Conservation (phyloP, 805 yeast species). For the Kodamaea sagamina region DNA sequence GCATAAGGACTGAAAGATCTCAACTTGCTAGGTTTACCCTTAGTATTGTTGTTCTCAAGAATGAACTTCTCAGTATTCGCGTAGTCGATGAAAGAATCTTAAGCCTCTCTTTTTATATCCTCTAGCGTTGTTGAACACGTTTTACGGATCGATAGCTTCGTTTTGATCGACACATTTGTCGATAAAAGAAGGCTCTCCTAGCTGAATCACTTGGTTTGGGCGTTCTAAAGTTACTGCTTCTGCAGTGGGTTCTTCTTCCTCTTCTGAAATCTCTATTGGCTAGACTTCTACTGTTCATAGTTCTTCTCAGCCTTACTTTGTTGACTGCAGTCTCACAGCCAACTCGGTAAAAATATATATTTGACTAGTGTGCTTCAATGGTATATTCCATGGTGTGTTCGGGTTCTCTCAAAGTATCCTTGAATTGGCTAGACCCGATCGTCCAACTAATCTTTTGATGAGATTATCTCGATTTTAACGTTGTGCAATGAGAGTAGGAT, state of each 20-base stretch:
- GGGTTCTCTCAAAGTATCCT: background rate
- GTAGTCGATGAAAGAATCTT: conserved; percentile 45
- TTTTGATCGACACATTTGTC: conserved; percentile 6
- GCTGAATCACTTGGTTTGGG: background rate
- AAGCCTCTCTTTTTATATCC: conserved; percentile 11
- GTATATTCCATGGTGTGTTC: conserved; percentile 20
- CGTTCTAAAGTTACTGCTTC: conserved; percentile 2
- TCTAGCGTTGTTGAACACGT: conserved; percentile 13
- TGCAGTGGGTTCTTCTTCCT: conserved; percentile 6
- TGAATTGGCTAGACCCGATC: background rate
- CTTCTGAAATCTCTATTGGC: conserved; percentile 13
- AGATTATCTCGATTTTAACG: conserved; percentile 16
- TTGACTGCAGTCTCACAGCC: conserved; percentile 16
- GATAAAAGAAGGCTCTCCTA: background rate
- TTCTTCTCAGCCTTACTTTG: conserved; percentile 17
- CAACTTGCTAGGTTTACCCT: conserved; percentile 34
- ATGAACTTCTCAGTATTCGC: conserved; percentile 45
- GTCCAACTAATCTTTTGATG: conserved; percentile 6
- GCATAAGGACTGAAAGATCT: conserved; percentile 62
- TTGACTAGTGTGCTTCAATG: conserved; percentile 11
- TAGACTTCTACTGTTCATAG: conserved; percentile 13
- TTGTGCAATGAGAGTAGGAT: conserved; percentile 14
- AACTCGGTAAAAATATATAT: conserved; percentile 21
- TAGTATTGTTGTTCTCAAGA: conserved; percentile 24
- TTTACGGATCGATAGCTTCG: conserved; percentile 38